Base-by-base conservation (phyloP, 2,329 filamentous ascomycete genomes). In the Pestalotiopsis sp. region DNA sequence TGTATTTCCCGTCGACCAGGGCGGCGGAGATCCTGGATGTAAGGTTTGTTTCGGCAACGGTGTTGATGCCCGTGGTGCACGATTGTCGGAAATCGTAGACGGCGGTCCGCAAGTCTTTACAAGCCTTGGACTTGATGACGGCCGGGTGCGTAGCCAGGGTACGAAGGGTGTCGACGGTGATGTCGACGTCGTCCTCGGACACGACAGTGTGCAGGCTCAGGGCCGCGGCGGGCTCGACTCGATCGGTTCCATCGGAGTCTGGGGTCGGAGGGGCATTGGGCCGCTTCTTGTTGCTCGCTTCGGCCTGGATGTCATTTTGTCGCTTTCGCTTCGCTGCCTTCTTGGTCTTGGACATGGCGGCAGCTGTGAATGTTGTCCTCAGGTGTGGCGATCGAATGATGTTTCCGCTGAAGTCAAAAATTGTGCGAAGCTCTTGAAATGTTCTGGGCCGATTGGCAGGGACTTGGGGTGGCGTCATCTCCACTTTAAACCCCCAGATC, bases 11-110 rank as follows among this genome's bases (percentile, higher is more conserved):
- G 76, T 93, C 91, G 25, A 87, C 85, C 0, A 93, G 80, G 2
- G 91, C 90, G 23, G 84, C 90, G 7, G 89, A 90, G 41, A 93
- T 89, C 61, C 90, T 85, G 9, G 89, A 88, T 2, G 91, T 92
- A 65, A 92, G 84, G 73, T 90, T 92, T 63, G 85, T 85, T 69
- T 86, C 87, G 70, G 83, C 86, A 83, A 70, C 83, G 65, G 84
- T 83, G 64, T 86, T 85, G 78, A 90, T 91, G 4, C 91, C 91
- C 0, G 89, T 92, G 0, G 89, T 91, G 72, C 90, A 92, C 17
- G 90, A 88, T 76, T 92, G 87, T 1, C 90, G 87, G 69, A 93
- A 93, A 23, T 90, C 88, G 74, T 91, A 92, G 7, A 92, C 90
- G 4, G 90, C 90, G 3, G 86, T 87, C 23, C 91, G 84, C 2